A percentile compares a stretch with the other conserved stretches of the same genome.
Evolutionary conservation across 495 filamentous ascomycete genomes (phyloP).

Genomic region (Sordaria brevicollis): DNA sequence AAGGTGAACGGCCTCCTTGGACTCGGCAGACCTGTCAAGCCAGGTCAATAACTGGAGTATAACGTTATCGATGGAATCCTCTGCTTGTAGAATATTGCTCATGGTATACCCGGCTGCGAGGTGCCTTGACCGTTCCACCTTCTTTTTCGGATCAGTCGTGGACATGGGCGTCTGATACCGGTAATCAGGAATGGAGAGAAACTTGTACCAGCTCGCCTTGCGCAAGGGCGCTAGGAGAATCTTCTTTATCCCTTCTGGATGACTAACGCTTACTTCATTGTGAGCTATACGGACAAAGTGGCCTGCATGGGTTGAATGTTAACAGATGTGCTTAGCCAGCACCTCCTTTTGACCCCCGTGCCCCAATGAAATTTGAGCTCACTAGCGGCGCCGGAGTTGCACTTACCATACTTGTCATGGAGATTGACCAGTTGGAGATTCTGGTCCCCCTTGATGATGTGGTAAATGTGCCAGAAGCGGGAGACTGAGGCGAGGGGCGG

Average conservation of each 20-base stretch:
- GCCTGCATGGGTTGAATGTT: slow-evolving; percentile 12
- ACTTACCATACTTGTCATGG: not conserved
- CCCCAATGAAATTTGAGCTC: not conserved
- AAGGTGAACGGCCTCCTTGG: slow-evolving; percentile 15
- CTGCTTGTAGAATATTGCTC: slow-evolving; percentile 29
- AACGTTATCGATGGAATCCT: slow-evolving; percentile 28
- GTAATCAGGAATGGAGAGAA: slow-evolving; percentile 29
- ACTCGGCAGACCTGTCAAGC: slow-evolving; percentile 17
- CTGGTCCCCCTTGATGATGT: slow-evolving; percentile 1
- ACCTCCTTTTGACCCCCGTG: not conserved
- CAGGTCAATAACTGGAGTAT: slow-evolving; percentile 22
- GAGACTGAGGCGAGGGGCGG: not conserved
- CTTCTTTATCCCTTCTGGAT: slow-evolving; percentile 32
- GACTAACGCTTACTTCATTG: slow-evolving; percentile 39
- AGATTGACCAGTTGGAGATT: not conserved
- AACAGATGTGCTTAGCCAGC: not conserved
- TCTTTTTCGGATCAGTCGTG: slow-evolving; percentile 25
- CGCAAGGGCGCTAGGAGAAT: slow-evolving; percentile 13
- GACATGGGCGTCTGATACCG: slow-evolving; percentile 35
- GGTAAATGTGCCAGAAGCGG: slow-evolving; percentile 1
- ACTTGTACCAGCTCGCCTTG: slow-evolving; percentile 20
- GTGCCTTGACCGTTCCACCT: slow-evolving; percentile 24
- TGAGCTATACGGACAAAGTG: slow-evolving; percentile 37
- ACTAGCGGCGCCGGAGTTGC: not conserved
- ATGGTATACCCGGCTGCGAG: slow-evolving; percentile 28